Percentiles rank a stretch among this genome's conserved stretches.
phyloP scores from a whole-genome alignment of 805 yeast species.

The Saitoella complicata region DNA sequence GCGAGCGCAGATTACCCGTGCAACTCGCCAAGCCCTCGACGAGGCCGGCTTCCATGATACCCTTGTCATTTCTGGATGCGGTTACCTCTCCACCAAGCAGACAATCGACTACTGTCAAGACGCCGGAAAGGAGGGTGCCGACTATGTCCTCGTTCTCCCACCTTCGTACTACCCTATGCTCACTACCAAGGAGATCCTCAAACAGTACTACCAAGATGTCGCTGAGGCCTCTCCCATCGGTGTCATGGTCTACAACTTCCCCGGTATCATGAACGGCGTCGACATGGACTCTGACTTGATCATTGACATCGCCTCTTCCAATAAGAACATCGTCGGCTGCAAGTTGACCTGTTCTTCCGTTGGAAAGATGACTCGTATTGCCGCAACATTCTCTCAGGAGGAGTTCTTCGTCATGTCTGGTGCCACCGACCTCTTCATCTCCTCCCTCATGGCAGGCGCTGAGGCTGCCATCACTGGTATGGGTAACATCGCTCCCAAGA shows the following conservation, averaged over 20 bases:
- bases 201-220: conserved; percentile 29
- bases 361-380: conserved; percentile 33
- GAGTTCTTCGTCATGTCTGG: conserved; percentile 34
- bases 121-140: conserved; percentile 18
- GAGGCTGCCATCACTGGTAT: conserved; percentile 38
- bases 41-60: conserved; percentile 25
- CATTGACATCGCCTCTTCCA: conserved; percentile 24
- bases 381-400: conserved; percentile 25
- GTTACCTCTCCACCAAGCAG: conserved; percentile 30
- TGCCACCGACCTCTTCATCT: conserved; percentile 34
- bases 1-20: conserved; percentile 19
- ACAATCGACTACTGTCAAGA: conserved; percentile 22
- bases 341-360: conserved; percentile 29
- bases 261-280: conserved; percentile 33
- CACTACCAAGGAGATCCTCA: conserved; percentile 30
- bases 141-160: conserved; percentile 24
- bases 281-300: conserved; percentile 26
- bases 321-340: conserved; percentile 33
- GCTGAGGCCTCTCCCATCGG: conserved; percentile 31
- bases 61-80: conserved; percentile 34
- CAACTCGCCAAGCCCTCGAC: conserved; percentile 21
- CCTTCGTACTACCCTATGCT: conserved; percentile 34
- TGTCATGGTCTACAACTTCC: conserved; percentile 31
- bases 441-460: conserved; percentile 32
- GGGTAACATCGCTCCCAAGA: conserved; percentile 37